Evolutionary conservation across 2,329 filamentous ascomycete genomes (phyloP).

Genomic region (Venturia carpophila): DNA sequence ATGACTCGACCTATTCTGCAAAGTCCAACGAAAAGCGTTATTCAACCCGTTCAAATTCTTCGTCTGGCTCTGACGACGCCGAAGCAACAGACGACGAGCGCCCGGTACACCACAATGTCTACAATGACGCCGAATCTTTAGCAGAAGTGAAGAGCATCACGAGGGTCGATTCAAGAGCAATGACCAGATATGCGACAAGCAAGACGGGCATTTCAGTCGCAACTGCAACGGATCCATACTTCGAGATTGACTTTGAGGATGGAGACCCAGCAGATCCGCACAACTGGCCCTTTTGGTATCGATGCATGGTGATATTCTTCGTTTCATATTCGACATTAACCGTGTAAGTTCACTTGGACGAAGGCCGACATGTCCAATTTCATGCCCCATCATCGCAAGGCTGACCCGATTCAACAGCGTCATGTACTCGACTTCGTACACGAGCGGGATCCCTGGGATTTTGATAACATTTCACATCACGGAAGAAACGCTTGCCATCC

Average conservation of each 20-base stretch:
- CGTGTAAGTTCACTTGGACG: constrained; percentile 20
- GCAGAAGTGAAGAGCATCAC: constrained; percentile 8
- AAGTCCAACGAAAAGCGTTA: not conserved
- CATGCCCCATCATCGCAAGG: constrained; percentile 30
- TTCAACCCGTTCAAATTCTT: not conserved
- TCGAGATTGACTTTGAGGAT: constrained; percentile 65
- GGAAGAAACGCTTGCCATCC: constrained; percentile 54
- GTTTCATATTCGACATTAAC: constrained; percentile 26
- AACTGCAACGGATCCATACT: constrained; percentile 46
- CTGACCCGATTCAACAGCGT: constrained; percentile 35
- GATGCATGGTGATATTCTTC: constrained; percentile 43
- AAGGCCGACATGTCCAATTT: not conserved
- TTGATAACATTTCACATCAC: constrained; percentile 55
- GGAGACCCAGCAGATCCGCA: constrained; percentile 57
- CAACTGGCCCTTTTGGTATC: constrained; percentile 58
- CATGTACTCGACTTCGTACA: constrained; percentile 72
- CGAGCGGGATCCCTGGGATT: constrained; percentile 61
- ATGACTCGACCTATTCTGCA: not conserved
- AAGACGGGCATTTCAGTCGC: constrained; percentile 22
- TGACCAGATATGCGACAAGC: constrained; percentile 11
- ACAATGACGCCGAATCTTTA: not conserved
- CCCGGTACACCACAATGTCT: not conserved
- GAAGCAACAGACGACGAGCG: not conserved
- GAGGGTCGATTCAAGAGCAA: constrained; percentile 6
- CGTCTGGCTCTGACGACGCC: not conserved